phyloP scores from a whole-genome alignment of 305 asterid genomes.

The Fraxinus greggii region DNA sequence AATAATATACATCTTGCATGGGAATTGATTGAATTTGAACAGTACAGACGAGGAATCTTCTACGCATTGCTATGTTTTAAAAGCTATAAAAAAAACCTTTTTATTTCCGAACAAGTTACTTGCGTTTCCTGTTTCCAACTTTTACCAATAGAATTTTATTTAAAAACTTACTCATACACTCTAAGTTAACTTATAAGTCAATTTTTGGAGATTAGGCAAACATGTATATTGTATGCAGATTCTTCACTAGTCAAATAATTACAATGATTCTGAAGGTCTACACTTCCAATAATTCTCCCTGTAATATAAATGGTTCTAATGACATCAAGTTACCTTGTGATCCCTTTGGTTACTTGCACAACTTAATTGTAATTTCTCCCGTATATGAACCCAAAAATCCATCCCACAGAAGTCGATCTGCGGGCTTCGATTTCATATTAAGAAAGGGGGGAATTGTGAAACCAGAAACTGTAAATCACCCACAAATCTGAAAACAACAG shows the following conservation, averaged over 20 bases:
- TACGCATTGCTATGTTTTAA: conserved; percentile 81
- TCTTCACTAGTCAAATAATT: background rate
- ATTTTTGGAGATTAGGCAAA: background rate
- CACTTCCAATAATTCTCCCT: background rate
- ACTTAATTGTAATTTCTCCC: background rate
- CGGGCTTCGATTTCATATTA: background rate
- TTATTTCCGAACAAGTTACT: background rate
- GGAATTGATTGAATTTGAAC: background rate
- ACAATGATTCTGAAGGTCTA: background rate
- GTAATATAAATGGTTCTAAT: background rate
- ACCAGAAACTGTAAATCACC: background rate
- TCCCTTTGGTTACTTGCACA: background rate
- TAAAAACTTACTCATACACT: background rate
- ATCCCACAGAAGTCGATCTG: background rate
- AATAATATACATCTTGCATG: no score
- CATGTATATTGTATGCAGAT: background rate
- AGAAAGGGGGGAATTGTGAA: background rate
- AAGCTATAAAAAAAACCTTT: background rate
- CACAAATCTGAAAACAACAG: background rate
- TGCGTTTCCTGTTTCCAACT: background rate
- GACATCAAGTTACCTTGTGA: background rate
- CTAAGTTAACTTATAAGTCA: background rate
- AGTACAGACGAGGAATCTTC: conserved; percentile 77
- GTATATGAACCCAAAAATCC: background rate
- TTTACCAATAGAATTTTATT: background rate